Base-by-base conservation (phyloP, 169 alveolate genomes). In the Pseudocohnilembus persalinus region DNA sequence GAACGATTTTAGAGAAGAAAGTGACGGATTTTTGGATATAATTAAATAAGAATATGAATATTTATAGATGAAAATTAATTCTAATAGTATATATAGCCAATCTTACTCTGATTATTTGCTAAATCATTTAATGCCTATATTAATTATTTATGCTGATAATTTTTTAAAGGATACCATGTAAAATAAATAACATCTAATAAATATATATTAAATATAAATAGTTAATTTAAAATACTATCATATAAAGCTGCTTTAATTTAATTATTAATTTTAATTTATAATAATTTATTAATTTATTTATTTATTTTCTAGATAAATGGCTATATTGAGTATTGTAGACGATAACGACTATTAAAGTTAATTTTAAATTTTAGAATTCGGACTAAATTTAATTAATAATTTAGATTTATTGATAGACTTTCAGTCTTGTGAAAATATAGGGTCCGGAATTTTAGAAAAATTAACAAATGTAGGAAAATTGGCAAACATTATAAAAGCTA, bases 91-190 rank as follows among this genome's bases (percentile, higher is more conserved):
- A 11, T 49, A 11, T 20, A 20, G 20, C 4, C 68, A 49, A 20
- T 20, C 4, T 4, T 49, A 49, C 20, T 4, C 68, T 20, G 26
- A 26, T 25, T 79, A 29, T 30, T 26, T 79, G 0, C 11, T 35
- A 16, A 49, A 79, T 25, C n/a, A 49, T 28, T 63, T 79, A 4
- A 27, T 79, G 11, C 84, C 84, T 63, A 24, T 79, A 0, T 28
- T 79, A 26, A 35, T 29, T 79, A 49, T 34, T 28, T 79, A 79
- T 64, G 33, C n/a, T 29, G 84, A 79, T 1, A 35, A 79, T 79
- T 79, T 79, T 49, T 49, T 79, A 15, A 79, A 64, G 20, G 76
- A 79, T 31, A 28, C 33, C 25, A 75, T 79, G 84, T 79, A 79
- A 6, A 0, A 32, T 32, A 32, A 73, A 16, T 32, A 31, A 32